Percentiles rank a stretch among this genome's conserved stretches.
Conservation (phyloP, 192 early-diverging fungal genomes). For the Chytriomyces hyalinus region DNA sequence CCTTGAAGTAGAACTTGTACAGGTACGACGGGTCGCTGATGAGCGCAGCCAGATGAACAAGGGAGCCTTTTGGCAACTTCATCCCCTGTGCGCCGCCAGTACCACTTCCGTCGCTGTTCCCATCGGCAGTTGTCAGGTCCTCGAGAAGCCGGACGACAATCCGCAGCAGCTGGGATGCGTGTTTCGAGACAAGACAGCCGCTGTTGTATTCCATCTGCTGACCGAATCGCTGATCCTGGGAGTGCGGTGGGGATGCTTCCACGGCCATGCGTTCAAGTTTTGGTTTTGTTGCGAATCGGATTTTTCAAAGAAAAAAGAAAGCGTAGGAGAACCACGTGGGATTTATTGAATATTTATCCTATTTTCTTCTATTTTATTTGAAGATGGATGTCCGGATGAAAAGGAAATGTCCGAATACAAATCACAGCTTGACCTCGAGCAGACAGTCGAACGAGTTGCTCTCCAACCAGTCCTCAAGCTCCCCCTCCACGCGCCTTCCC, state of each 20-base stretch:
- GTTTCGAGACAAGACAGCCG: conserved; percentile 6
- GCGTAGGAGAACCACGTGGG: too few species aligned
- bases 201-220: background rate
- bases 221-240: too few species aligned
- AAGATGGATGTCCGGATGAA: background rate
- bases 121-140: background rate
- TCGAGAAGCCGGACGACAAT: background rate
- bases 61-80: background rate
- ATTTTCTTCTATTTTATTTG: background rate
- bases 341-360: background rate
- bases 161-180: background rate
- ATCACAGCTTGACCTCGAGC: background rate
- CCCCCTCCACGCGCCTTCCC: background rate
- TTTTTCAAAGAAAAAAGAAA: too few species aligned
- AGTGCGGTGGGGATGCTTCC: too few species aligned
- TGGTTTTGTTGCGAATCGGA: too few species aligned
- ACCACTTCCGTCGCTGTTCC: background rate
- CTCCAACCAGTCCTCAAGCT: background rate
- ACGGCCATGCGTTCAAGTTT: too few species aligned
- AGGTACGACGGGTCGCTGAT: conserved; percentile 37
- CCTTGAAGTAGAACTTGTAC: conserved; percentile 45
- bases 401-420: background rate
- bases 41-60: background rate
- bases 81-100: background rate
- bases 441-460: background rate